A percentile compares a stretch with the other conserved stretches of the same genome.
Evolutionary conservation across 2,329 filamentous ascomycete genomes (phyloP).

Genomic region (Colletotrichum sp.): DNA sequence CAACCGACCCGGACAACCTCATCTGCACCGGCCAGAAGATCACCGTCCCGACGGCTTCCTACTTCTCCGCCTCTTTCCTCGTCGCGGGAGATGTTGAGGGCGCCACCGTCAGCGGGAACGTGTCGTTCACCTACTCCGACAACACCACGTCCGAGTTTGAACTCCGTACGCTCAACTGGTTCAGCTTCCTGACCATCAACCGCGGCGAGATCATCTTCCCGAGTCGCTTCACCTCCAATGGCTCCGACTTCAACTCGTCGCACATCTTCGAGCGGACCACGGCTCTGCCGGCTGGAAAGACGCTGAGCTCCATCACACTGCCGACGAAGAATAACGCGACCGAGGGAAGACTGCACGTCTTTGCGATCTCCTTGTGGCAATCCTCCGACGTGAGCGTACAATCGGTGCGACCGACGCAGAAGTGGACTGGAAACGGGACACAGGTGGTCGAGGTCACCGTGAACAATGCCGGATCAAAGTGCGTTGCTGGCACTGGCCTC

Average conservation of each 20-base stretch:
- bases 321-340: slow-evolving; percentile 40
- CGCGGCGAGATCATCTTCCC: slow-evolving; percentile 51
- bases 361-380: slow-evolving; percentile 42
- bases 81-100: slow-evolving; percentile 44
- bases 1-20: slow-evolving; percentile 45
- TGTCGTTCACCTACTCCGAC: slow-evolving; percentile 48
- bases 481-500: slow-evolving; percentile 33
- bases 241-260: slow-evolving; percentile 45
- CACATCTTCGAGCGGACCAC: slow-evolving; percentile 51
- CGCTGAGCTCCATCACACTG: slow-evolving; percentile 41
- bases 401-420: slow-evolving; percentile 46
- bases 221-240: slow-evolving; percentile 41
- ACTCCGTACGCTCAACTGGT: slow-evolving; percentile 49
- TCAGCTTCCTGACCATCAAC: slow-evolving; percentile 47
- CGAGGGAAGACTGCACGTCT: slow-evolving; percentile 44
- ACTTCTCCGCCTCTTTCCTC: slow-evolving; percentile 48
- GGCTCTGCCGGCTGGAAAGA: slow-evolving; percentile 39
- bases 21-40: slow-evolving; percentile 46
- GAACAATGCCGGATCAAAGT: slow-evolving; percentile 40
- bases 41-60: slow-evolving; percentile 31
- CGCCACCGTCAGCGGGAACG: slow-evolving; percentile 41
- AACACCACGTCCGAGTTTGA: slow-evolving; percentile 42
- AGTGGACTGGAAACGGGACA: slow-evolving; percentile 36
- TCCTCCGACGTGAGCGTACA: slow-evolving; percentile 35
- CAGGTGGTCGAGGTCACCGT: slow-evolving; percentile 47